Conservation (phyloP, 75 land plant genomes). For the Pinus tabuliformis region DNA sequence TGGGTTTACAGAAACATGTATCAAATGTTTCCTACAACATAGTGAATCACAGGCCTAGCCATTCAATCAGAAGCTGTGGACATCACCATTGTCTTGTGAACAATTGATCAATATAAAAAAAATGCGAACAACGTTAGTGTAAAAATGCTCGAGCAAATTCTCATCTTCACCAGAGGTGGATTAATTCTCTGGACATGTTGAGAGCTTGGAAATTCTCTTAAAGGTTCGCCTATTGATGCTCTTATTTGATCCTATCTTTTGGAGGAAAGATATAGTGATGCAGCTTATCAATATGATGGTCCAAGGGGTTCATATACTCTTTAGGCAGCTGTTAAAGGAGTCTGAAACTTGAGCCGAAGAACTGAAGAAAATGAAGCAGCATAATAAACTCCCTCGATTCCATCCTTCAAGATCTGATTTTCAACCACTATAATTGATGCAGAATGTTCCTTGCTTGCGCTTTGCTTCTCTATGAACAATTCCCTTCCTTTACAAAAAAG, state of each 20-base stretch:
- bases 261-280: conserved; percentile 86
- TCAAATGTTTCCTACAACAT: too few species aligned
- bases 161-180: conserved; percentile 96
- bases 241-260: conserved; percentile 88
- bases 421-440: too few species aligned
- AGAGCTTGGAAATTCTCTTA: conserved; percentile 87
- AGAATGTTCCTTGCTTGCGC: too few species aligned
- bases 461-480: too few species aligned
- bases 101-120: too few species aligned
- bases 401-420: too few species aligned
- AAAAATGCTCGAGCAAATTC: conserved; percentile 88
- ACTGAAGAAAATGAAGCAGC: conserved; percentile 57
- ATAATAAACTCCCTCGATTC: conserved; percentile 19
- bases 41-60: too few species aligned
- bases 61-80: too few species aligned
- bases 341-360: conserved; percentile 85
- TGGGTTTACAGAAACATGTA: too few species aligned
- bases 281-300: conserved; percentile 76
- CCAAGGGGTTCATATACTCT: conserved; percentile 84
- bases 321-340: conserved; percentile 82
- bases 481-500: too few species aligned
- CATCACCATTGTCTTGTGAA: too few species aligned
- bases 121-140: too few species aligned
- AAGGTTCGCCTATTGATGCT: conserved; percentile 95
- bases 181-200: conserved; percentile 92